phyloP scores from a whole-genome alignment of 2,329 filamentous ascomycete species.

The Lachnellula willkommii region DNA sequence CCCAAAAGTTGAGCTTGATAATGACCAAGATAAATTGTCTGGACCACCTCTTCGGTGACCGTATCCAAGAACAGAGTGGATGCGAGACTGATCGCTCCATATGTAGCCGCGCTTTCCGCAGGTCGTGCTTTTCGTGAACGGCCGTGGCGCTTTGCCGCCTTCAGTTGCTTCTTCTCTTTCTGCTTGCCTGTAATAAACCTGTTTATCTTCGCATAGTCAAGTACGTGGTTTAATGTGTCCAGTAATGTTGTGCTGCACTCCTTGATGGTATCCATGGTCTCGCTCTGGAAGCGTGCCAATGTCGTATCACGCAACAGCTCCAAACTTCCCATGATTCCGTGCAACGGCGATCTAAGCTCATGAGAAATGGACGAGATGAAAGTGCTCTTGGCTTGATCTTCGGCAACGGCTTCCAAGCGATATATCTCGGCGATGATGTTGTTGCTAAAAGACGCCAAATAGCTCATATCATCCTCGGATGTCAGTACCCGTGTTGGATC shows the following conservation, averaged over 20 bases:
- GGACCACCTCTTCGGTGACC: neutral
- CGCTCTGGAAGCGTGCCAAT: conserved; percentile 41
- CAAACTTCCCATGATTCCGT: conserved; percentile 48
- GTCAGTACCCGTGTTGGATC: conserved; percentile 20
- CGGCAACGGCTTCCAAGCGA: conserved; percentile 25
- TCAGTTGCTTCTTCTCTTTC: neutral
- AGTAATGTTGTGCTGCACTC: conserved; percentile 47
- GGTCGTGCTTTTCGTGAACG: neutral
- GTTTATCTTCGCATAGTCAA: conserved; percentile 52
- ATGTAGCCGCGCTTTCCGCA: neutral
- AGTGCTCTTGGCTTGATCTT: conserved; percentile 25
- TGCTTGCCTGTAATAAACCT: conserved; percentile 21
- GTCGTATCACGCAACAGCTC: conserved; percentile 48
- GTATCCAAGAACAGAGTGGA: neutral
- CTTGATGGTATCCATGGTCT: conserved; percentile 44
- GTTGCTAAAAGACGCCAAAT: conserved; percentile 25
- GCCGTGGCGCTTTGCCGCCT: neutral
- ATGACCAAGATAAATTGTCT: neutral
- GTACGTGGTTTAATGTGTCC: conserved; percentile 26
- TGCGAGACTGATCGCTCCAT: neutral
- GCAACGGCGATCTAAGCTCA: conserved; percentile 15
- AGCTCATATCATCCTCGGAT: conserved; percentile 23
- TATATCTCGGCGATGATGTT: conserved; percentile 26
- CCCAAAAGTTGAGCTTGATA: neutral
- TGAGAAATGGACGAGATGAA: conserved; percentile 16